Conservation (phyloP, 2,329 filamentous ascomycete genomes). For the Diaporthe longicolla region DNA sequence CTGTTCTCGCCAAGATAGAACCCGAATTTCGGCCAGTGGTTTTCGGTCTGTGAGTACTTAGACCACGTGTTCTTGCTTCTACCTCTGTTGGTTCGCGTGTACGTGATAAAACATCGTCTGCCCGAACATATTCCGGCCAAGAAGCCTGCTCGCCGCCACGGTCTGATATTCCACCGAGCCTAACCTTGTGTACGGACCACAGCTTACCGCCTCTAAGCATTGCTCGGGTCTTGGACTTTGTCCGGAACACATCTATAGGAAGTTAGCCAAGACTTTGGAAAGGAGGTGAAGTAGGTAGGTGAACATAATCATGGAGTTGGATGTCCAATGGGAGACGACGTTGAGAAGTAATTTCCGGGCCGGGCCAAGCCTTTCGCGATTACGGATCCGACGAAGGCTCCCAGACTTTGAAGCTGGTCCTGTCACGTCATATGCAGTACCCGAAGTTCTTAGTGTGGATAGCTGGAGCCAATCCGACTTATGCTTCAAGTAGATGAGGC, state of each 20-base stretch:
- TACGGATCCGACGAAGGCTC: neutral
- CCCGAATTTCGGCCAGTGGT: neutral
- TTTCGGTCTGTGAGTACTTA: neutral
- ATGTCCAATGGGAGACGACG: neutral
- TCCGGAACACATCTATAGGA: neutral
- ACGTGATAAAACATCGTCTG: neutral
- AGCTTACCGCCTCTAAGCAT: neutral
- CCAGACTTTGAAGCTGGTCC: neutral
- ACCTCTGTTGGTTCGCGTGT: neutral
- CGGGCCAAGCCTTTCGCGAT: conserved; percentile 24
- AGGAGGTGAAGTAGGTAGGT: neutral
- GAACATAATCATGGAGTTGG: neutral
- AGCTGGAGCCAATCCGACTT: conserved; percentile 7
- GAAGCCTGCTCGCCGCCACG: neutral
- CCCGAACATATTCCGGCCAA: conserved; percentile 3
- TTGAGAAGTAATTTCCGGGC: conserved; percentile 13
- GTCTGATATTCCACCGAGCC: conserved; percentile 20
- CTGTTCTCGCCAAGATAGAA: neutral
- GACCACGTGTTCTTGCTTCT: neutral
- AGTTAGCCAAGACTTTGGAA: conserved; percentile 3
- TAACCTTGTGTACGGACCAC: neutral
- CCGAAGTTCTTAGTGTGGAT: conserved; percentile 1
- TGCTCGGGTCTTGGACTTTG: neutral
- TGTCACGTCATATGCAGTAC: conserved; percentile 12
- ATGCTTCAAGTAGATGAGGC: conserved; percentile 7